Evolutionary conservation across 768 basidiomycete species (phyloP), one percentile per base, ranked within the genome.

Genomic region (Gautieria morchelliformis): DNA sequence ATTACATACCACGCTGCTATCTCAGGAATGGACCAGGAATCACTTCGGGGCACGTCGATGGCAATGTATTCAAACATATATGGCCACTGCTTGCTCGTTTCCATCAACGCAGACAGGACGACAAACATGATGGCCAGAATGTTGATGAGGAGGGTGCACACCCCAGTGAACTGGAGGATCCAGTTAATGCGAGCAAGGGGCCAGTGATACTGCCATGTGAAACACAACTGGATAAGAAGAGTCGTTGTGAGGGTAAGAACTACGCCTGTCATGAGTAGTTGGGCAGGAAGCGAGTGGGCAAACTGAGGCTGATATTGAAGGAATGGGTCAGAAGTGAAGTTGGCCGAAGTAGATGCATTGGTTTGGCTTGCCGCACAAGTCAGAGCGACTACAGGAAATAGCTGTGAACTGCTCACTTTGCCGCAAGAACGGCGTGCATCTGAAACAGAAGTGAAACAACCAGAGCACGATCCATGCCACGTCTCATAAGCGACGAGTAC

Each of bases 141-240:
- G 15, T 85, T 87, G 37, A 87, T 78, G 58, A 96, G 79, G 20
- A 95, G 82, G 3, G 87, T 84, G 35, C 80, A 74, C 27, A 93
- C 91, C 8, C 89, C 91, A 2, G 84, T 82, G 12, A 98, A 67
- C 68, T 98, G 96, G 35, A 97, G 82, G 53, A 84, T 75, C 70
- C 90, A 99, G 73, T 99, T 99, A 65, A 89, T 80, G 6, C 85
- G 87, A 0, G 93, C 92, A 41, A 99, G 84, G 0, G 93, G 91
- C 80, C 88, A 90, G 69, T 99, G 96, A 62, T 95, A 97, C 67
- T 95, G 92, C 0, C 87, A 88, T 5, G 96, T 97, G 73, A 99
- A 96, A 59, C 93, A 69, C 62, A 99, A 84, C 63, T 98, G 93
- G 57, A 96, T 83, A 63, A 96, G 77, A 44, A 99, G 84, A 19